These are phyloP conservation scores for Trichoderma erinaceum DNA, from an alignment of 495 filamentous ascomycete species.

Conservation along the genomic window DNA sequence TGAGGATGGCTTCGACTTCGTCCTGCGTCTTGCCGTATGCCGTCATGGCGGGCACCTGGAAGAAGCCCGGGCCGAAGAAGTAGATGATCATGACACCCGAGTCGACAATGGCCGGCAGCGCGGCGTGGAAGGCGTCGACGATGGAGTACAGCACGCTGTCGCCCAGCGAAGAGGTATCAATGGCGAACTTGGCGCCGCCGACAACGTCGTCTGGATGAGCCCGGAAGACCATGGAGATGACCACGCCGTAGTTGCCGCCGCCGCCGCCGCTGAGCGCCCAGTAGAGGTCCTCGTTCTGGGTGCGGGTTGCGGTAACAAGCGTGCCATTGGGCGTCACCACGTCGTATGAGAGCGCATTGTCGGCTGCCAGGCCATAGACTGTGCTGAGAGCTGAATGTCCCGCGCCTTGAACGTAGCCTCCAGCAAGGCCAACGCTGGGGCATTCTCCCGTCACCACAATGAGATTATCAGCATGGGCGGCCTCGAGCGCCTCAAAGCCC, in stretches of 20 bases:
- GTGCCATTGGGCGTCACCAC: constrained; percentile 46
- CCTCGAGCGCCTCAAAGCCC: constrained; percentile 44
- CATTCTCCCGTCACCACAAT: constrained; percentile 49
- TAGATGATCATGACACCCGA: constrained; percentile 48
- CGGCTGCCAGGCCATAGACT: constrained; percentile 52
- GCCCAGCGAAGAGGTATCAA: constrained; percentile 21
- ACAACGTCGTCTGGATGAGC: constrained; percentile 28
- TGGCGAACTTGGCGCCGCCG: constrained; percentile 21
- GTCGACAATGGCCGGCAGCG: constrained; percentile 42
- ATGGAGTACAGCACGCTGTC: constrained; percentile 36
- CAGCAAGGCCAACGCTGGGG: constrained; percentile 42
- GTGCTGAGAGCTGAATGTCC: constrained; percentile 50
- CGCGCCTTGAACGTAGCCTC: constrained; percentile 50
- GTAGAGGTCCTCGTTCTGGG: constrained; percentile 49
- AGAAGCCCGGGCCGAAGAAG: constrained; percentile 39
- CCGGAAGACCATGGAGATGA: constrained; percentile 40
- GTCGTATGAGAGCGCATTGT: constrained; percentile 53
- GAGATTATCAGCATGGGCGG: constrained; percentile 38
- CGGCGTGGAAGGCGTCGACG: constrained; percentile 34
- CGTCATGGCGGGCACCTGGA: constrained; percentile 36
- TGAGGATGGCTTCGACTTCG: constrained; percentile 27
- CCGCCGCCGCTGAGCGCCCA: constrained; percentile 58
- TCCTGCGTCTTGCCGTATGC: constrained; percentile 29
- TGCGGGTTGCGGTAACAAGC: constrained; percentile 40
- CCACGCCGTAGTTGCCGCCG: constrained; percentile 48